Evolutionary conservation across 148 eudicot species (phyloP).

Genomic region (Vaccinium corymbosum): DNA sequence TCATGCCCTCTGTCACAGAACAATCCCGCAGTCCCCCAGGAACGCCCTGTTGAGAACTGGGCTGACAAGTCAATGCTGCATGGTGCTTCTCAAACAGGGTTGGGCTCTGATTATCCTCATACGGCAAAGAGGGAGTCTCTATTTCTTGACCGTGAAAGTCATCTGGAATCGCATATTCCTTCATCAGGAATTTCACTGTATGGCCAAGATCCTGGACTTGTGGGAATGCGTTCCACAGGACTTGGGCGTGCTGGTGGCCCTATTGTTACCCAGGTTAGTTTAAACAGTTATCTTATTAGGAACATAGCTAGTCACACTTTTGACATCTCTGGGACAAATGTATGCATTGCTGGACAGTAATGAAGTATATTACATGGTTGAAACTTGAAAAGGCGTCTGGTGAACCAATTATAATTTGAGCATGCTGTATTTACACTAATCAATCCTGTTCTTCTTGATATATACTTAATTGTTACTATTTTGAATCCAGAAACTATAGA

Average conservation of each 20-base stretch:
- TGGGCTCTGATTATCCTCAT: constrained; percentile 39
- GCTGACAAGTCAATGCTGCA: constrained; percentile 41
- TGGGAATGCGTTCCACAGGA: constrained; percentile 53
- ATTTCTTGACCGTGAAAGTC: constrained; percentile 46
- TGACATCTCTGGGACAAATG: not conserved
- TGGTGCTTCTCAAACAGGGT: constrained; percentile 28
- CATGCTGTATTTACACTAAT: not conserved
- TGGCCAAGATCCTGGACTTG: constrained; percentile 51
- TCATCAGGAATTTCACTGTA: constrained; percentile 49
- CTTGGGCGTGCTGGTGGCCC: constrained; percentile 53
- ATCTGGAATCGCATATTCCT: constrained; percentile 35
- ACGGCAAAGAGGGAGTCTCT: constrained; percentile 34
- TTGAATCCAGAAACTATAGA: not conserved
- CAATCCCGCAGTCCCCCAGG: constrained; percentile 34
- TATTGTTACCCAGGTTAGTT: constrained; percentile 70
- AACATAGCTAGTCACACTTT: not conserved
- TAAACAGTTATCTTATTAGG: not conserved
- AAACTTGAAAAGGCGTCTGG: not conserved
- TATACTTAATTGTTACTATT: not conserved
- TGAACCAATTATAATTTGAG: not conserved
- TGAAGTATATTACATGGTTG: not conserved
- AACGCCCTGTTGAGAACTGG: constrained; percentile 43
- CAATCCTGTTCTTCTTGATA: not conserved
- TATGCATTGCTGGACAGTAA: not conserved
- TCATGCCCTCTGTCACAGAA: constrained; percentile 23